Evolutionary conservation across 331 rosid species (phyloP), one percentile per base, ranked within the genome.

Genomic region (Quercus lobata): DNA sequence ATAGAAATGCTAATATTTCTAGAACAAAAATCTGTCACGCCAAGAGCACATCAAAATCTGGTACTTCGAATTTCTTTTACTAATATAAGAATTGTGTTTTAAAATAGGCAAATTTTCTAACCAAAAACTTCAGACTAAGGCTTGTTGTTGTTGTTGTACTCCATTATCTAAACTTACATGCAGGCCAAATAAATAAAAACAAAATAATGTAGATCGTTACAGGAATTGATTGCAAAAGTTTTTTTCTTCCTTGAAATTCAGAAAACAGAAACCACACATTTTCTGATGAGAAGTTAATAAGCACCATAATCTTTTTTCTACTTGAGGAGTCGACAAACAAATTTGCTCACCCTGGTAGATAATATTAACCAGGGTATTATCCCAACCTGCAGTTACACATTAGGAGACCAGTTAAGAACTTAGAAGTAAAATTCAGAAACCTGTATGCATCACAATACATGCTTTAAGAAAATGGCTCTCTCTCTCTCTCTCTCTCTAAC

Each of bases 321-420:
- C 58, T 73, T 34, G 83, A 69, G 55, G 56, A 89, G 87, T 65
- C 73, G 87, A 81, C 90, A 88, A 57, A 91, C 71, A 52, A 84
- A 87, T 88, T 16, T 90, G 91, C 99, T 86, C 49, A 96, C 98
- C 83, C 97, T 78, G 61, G 89, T 87, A 52, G 92, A 89, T 77
- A 93, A 75, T 78, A 92, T 63, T 83, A 96, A 87, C 99, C 99
- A 91, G 25, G 98, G 97, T 65, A 93, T 86, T 32, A 96, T 83
- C 78, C 99, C 99, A 71, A 91, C 96, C 99, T 95, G 96, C 88
- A 82, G 71, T 61, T 7, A 72, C 19, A 14, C n/a, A 83, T 5
- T 8, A 29, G 58, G 72, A 21, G 27, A 17, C 27, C 66, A 57
- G 68, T 41, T 41, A 41, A 8, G 11, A 7, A 37, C 46, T 79